phyloP scores from a whole-genome alignment of 352 stramenopile species.

The Bremia lactucae region DNA sequence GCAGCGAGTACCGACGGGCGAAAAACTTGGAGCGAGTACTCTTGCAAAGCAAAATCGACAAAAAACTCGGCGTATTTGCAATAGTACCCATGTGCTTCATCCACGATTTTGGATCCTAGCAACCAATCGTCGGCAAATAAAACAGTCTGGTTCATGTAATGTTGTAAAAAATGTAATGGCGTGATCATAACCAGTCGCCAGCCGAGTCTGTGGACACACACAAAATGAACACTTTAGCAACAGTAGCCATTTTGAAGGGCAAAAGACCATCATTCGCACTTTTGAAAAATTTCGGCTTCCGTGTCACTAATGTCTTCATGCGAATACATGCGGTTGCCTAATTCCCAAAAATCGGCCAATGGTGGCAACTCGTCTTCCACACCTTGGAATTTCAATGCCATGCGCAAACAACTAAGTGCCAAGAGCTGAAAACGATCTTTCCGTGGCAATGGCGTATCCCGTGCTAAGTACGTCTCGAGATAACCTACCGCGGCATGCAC shows the following conservation, averaged over 20 bases:
- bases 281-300: slow-evolving; percentile 42
- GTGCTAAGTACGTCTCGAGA: slow-evolving; percentile 61
- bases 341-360: slow-evolving; percentile 79
- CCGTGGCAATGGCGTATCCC: slow-evolving; percentile 28
- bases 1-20: slow-evolving; percentile 71
- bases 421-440: slow-evolving; percentile 79
- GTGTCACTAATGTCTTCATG: slow-evolving; percentile 74
- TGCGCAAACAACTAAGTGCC: slow-evolving; percentile 66
- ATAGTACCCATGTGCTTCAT: slow-evolving; percentile 72
- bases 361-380: slow-evolving; percentile 73
- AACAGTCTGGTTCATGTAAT: slow-evolving; percentile 68
- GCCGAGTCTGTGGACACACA: slow-evolving; percentile 33
- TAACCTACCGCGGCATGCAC: slow-evolving; percentile 74
- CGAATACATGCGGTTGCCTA: slow-evolving; percentile 77
- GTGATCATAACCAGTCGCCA: slow-evolving; percentile 63
- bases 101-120: slow-evolving; percentile 54
- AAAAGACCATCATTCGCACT: slow-evolving; percentile 19
- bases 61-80: slow-evolving; percentile 83
- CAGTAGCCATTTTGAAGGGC: slow-evolving; percentile 8
- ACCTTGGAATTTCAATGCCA: slow-evolving; percentile 72
- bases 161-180: slow-evolving; percentile 72
- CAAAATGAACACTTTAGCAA: slow-evolving; percentile 18
- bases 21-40: slow-evolving; percentile 78
- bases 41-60: slow-evolving; percentile 73
- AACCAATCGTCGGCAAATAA: slow-evolving; percentile 74